Conservation (phyloP, 1,284 basidiomycete genomes). For the Trametes sp. region DNA sequence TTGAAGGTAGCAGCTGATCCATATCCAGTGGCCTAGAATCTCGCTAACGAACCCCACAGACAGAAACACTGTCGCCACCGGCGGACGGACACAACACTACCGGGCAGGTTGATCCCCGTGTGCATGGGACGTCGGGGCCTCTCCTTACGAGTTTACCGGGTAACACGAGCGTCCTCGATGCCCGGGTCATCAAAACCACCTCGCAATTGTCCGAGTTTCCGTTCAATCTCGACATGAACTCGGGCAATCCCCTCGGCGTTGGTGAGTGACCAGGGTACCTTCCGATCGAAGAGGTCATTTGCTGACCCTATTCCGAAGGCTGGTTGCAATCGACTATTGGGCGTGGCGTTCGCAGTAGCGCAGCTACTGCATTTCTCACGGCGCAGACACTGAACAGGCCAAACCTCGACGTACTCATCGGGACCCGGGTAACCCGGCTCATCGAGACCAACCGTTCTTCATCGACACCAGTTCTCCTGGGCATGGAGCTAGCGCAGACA, state of each 20-base stretch:
- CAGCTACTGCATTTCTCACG: slow-evolving; percentile 39
- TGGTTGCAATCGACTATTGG: slow-evolving; percentile 24
- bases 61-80: slow-evolving; percentile 21
- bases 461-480: slow-evolving; percentile 38
- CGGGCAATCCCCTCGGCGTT: slow-evolving; percentile 47
- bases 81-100: slow-evolving; percentile 18
- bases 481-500: slow-evolving; percentile 43
- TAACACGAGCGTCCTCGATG: slow-evolving; percentile 42
- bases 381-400: slow-evolving; percentile 38
- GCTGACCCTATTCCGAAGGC: neutral
- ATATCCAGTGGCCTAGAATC: neutral
- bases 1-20: neutral
- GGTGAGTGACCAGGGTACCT: slow-evolving; percentile 33
- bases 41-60: neutral
- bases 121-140: slow-evolving; percentile 38
- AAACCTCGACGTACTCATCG: slow-evolving; percentile 51
- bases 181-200: slow-evolving; percentile 43
- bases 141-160: slow-evolving; percentile 40
- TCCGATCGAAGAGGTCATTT: neutral
- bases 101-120: slow-evolving; percentile 15
- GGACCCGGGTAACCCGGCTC: slow-evolving; percentile 49
- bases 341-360: slow-evolving; percentile 40
- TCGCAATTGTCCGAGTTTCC: slow-evolving; percentile 45
- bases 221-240: slow-evolving; percentile 48
- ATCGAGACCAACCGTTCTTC: slow-evolving; percentile 35